These are phyloP conservation scores for Magnolia sinica DNA, from an alignment of 164 flowering plant species.

Conservation along the genomic window DNA sequence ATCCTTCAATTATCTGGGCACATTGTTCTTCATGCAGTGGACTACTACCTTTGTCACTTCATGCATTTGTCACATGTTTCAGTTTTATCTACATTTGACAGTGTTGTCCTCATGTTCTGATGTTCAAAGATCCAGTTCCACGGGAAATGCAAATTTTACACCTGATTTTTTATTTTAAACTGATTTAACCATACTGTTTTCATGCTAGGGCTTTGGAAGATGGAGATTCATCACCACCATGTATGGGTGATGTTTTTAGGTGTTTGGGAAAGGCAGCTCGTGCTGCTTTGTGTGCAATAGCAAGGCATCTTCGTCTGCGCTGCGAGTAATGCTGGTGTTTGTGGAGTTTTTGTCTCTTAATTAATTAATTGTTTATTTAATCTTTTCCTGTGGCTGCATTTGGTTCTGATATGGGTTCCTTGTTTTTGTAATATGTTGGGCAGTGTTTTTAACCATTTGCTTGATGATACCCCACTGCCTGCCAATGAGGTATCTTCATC, in stretches of 20 bases:
- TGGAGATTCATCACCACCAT: conserved; percentile 83
- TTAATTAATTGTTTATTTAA: not conserved
- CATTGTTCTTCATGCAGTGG: too few species aligned
- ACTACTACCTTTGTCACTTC: too few species aligned
- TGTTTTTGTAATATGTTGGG: conserved; percentile 10
- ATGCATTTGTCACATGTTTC: too few species aligned
- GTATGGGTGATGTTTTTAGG: conserved; percentile 75
- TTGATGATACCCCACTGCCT: conserved; percentile 88
- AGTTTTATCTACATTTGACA: too few species aligned
- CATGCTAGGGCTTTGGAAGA: conserved; percentile 75
- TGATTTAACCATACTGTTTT: not conserved
- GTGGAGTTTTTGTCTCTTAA: not conserved
- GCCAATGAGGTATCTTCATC: conserved; percentile 81
- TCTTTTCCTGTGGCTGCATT: not conserved
- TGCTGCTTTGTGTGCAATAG: conserved; percentile 71
- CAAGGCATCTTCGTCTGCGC: conserved; percentile 86
- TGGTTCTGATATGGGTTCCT: conserved; percentile 1
- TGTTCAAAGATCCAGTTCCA: too few species aligned
- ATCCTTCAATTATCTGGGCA: too few species aligned
- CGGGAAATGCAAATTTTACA: too few species aligned
- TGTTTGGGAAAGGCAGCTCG: conserved; percentile 94
- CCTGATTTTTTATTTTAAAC: not conserved
- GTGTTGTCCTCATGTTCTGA: too few species aligned
- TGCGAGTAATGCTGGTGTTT: conserved; percentile 59
- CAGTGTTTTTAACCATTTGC: conserved; percentile 83